Evolutionary conservation across 2,329 filamentous ascomycete genomes (phyloP).

Genomic region (Lachnellula arida): DNA sequence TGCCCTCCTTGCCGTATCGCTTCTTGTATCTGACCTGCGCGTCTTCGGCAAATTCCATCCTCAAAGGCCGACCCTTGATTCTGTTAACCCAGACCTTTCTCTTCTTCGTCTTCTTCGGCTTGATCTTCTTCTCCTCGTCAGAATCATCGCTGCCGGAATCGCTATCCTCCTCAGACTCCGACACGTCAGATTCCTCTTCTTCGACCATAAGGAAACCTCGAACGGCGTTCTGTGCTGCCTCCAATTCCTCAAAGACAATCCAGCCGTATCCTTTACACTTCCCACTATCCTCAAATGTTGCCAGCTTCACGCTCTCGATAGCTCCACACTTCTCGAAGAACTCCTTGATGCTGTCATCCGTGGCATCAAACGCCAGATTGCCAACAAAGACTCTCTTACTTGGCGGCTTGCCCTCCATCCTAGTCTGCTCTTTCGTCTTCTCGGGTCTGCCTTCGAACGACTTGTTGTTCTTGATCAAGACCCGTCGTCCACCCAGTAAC

Average conservation of each 20-base stretch:
- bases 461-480: slow-evolving; percentile 90
- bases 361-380: slow-evolving; percentile 78
- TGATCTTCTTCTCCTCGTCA: slow-evolving; percentile 27
- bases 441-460: slow-evolving; percentile 86
- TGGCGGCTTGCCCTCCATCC: slow-evolving; percentile 53
- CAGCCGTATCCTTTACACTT: slow-evolving; percentile 98
- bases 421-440: slow-evolving; percentile 43
- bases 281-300: slow-evolving; percentile 92
- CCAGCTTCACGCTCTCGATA: slow-evolving; percentile 78
- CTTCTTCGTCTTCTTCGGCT: slow-evolving; percentile 52
- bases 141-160: slow-evolving; percentile 33
- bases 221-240: slow-evolving; percentile 70
- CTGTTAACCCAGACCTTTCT: slow-evolving; percentile 82
- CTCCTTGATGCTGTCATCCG: slow-evolving; percentile 71
- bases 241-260: slow-evolving; percentile 81
- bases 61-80: slow-evolving; percentile 72
- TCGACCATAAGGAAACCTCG: slow-evolving; percentile 73
- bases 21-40: slow-evolving; percentile 87
- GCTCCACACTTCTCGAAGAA: slow-evolving; percentile 84
- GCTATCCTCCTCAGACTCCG: slow-evolving; percentile 24
- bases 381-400: slow-evolving; percentile 84
- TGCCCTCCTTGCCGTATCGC: slow-evolving; percentile 73
- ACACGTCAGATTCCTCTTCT: slow-evolving; percentile 40
- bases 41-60: slow-evolving; percentile 92
- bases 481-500: slow-evolving; percentile 66